These are phyloP conservation scores for Neospermospora avenae DNA, from an alignment of 2,329 filamentous ascomycete genomes.

Conservation along the genomic window DNA sequence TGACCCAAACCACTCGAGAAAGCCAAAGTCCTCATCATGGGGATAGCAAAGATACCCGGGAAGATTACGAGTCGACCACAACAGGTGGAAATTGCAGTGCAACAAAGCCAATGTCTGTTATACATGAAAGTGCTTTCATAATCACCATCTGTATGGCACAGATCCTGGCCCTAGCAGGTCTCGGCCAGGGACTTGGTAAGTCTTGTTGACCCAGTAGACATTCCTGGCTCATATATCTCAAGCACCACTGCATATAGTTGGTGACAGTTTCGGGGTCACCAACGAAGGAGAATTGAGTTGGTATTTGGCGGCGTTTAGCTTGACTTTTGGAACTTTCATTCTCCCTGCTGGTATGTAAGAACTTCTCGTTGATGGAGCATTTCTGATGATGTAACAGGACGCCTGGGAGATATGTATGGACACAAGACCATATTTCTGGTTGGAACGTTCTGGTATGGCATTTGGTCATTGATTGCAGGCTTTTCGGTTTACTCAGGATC, in stretches of 20 bases:
- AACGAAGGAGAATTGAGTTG: conserved; percentile 48
- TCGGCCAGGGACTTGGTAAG: conserved; percentile 37
- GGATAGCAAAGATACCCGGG: neutral
- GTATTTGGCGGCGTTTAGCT: conserved; percentile 54
- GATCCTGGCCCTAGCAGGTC: conserved; percentile 44
- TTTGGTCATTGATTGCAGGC: conserved; percentile 25
- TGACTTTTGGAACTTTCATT: conserved; percentile 52
- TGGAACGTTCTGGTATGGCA: conserved; percentile 40
- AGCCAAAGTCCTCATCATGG: neutral
- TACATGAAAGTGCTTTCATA: conserved; percentile 39
- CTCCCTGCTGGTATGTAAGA: conserved; percentile 41
- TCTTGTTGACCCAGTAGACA: neutral
- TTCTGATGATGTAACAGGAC: conserved; percentile 14
- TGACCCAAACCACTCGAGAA: neutral
- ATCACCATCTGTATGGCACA: conserved; percentile 44
- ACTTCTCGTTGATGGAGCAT: neutral
- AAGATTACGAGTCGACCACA: neutral
- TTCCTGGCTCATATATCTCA: neutral
- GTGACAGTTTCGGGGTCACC: conserved; percentile 41
- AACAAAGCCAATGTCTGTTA: conserved; percentile 1
- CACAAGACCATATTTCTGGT: conserved; percentile 45
- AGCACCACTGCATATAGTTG: conserved; percentile 47
- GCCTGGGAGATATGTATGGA: conserved; percentile 50
- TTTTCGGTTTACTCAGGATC: conserved; percentile 16
- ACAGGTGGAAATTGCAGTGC: neutral